phyloP scores from a whole-genome alignment of 495 filamentous ascomycete species.

The Patellaria atrata region DNA sequence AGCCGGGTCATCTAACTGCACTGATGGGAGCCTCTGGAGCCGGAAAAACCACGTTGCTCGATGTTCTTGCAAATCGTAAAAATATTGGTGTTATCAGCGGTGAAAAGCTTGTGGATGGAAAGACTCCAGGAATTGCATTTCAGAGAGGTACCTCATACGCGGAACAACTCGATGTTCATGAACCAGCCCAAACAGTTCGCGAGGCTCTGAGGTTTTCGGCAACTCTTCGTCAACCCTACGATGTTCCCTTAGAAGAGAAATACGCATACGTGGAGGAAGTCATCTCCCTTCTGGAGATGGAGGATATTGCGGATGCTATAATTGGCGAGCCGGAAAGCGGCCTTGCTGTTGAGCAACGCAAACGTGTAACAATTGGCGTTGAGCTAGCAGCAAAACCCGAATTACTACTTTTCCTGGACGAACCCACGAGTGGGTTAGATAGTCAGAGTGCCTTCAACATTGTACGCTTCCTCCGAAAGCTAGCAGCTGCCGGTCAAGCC shows the following conservation, averaged over 20 bases:
- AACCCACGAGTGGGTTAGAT: constrained; percentile 81
- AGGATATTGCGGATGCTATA: constrained; percentile 69
- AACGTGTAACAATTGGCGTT: constrained; percentile 81
- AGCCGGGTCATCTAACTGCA: constrained; percentile 64
- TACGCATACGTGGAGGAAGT: constrained; percentile 74
- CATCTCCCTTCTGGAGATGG: constrained; percentile 66
- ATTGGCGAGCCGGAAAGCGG: constrained; percentile 64
- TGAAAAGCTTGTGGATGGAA: constrained; percentile 61
- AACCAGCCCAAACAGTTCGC: constrained; percentile 61
- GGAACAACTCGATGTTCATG: constrained; percentile 74
- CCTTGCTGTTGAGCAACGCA: constrained; percentile 82
- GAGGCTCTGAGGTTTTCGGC: constrained; percentile 80
- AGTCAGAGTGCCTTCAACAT: constrained; percentile 79
- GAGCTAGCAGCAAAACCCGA: constrained; percentile 78
- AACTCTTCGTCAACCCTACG: constrained; percentile 59
- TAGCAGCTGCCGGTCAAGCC: constrained; percentile 69
- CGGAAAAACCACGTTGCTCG: constrained; percentile 71
- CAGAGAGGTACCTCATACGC: constrained; percentile 71
- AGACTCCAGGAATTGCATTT: constrained; percentile 49
- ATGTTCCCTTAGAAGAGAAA: constrained; percentile 56
- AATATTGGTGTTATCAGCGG: constrained; percentile 65
- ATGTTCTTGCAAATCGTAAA: constrained; percentile 62
- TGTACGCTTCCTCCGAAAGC: constrained; percentile 72
- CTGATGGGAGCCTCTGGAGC: constrained; percentile 80
- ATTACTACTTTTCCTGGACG: constrained; percentile 76